Conservation (phyloP, 305 asterid species). For the Fraxinus sp. region DNA sequence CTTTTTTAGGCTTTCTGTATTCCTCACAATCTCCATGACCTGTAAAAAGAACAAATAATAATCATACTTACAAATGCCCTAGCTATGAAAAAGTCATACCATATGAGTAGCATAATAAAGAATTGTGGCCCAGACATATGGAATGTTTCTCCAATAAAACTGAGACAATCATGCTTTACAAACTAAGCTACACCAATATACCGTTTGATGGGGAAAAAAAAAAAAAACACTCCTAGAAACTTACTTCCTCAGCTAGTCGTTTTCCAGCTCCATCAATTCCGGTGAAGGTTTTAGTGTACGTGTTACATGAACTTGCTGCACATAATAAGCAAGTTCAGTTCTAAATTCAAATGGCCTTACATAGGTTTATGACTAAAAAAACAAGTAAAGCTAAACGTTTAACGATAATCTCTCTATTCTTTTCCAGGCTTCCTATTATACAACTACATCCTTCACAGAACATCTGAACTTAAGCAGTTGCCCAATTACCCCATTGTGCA, state of each 20-base stretch:
- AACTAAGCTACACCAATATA: slow-evolving; percentile 2
- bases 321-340: slow-evolving; percentile 27
- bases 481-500: background rate
- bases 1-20: slow-evolving; percentile 59
- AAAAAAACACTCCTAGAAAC: slow-evolving; percentile 23
- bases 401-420: background rate
- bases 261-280: slow-evolving; percentile 93
- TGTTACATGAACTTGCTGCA: slow-evolving; percentile 91
- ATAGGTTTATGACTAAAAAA: background rate
- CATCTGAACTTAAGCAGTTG: background rate
- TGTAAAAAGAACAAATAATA: slow-evolving; percentile 24
- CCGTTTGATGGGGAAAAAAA: background rate
- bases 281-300: slow-evolving; percentile 80
- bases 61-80: background rate
- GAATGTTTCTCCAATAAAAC: background rate
- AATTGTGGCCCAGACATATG: slow-evolving; percentile 9
- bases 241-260: slow-evolving; percentile 97
- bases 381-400: background rate
- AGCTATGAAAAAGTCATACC: background rate
- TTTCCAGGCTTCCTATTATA: background rate
- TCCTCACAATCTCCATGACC: slow-evolving; percentile 75
- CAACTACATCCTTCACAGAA: slow-evolving; percentile 9
- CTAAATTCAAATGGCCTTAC: background rate
- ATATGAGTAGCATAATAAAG: slow-evolving; percentile 10
- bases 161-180: slow-evolving; percentile 5